Evolutionary conservation across 2,329 filamentous ascomycete genomes (phyloP), one percentile per base, ranked within the genome.

Genomic region (Colletotrichum sublineola): DNA sequence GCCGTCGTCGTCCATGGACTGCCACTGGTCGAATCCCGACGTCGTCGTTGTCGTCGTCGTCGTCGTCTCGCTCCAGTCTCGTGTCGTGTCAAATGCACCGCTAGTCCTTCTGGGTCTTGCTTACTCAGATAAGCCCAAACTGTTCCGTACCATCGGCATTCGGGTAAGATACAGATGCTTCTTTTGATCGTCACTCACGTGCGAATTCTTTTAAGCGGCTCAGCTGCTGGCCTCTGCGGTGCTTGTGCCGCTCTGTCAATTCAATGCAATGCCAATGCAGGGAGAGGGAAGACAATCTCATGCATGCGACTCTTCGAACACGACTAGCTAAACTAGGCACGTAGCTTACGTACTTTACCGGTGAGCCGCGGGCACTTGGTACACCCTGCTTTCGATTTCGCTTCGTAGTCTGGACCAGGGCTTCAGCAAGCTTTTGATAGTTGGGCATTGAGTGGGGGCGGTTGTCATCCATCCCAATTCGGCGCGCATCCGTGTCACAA

Each of bases 401-500:
- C 56, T 62, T 71, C 68, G 15, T 38, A 38, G 31, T 57, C 38
- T 20, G 56, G 56, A 61, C 63, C 50, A 24, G 64, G 68, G 52
- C n/a, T 5, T 31, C 57, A 61, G 48, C 68, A 68, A 68, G 68
- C 60, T 58, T 71, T 38, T 44, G 64, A 24, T 52, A 38, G 53
- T 71, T 71, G 68, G n/a, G 40, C 14, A 42, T 5, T 42, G 40
- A 4, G 46, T 38, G 61, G 61, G 14, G 20, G 24, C 24, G 24
- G 40, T 53, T 52, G 4, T 5, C n/a, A 29, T 24, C 60, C 60
- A 52, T 63, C 60, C 18, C 48, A 36, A 52, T 63, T 63, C 61
- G 61, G 46, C 46, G 38, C 44, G 12, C 15, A 44, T 61, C 46
- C 68, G 42, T 56, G 31, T 40, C 46, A n/a, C 60, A n/a, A 15